Evolutionary conservation across 768 basidiomycete genomes (phyloP).

Genomic region (Chalciporus piperatus): DNA sequence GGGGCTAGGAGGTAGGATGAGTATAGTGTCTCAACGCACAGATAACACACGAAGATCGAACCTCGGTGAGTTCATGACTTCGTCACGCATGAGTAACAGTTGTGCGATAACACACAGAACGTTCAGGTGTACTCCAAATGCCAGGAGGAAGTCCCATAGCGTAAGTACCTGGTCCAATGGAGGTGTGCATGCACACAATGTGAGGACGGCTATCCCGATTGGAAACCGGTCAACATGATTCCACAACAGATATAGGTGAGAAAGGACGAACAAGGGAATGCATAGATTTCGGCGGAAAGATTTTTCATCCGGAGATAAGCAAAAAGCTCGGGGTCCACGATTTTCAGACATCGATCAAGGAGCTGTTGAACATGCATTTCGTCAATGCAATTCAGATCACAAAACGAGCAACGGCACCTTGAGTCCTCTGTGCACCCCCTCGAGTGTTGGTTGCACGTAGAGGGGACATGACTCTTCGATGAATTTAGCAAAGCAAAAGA

Average conservation of each 20-base stretch:
- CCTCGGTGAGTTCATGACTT: constrained; percentile 87
- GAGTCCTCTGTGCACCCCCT: constrained; percentile 92
- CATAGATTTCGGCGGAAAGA: constrained; percentile 93
- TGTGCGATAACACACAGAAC: constrained; percentile 97
- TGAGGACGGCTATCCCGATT: constrained; percentile 74
- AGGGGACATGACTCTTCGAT: constrained; percentile 93
- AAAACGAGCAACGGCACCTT: constrained; percentile 54
- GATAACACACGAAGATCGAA: constrained; percentile 33
- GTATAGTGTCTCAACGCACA: not conserved
- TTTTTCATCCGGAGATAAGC: constrained; percentile 83
- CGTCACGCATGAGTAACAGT: constrained; percentile 82
- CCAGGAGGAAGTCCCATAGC: constrained; percentile 96
- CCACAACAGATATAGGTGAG: not conserved
- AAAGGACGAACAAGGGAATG: constrained; percentile 81
- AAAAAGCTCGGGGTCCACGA: constrained; percentile 87
- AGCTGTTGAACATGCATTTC: constrained; percentile 49
- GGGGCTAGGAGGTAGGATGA: constrained; percentile 52
- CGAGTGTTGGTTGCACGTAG: constrained; percentile 95
- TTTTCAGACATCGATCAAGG: constrained; percentile 86
- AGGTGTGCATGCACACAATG: constrained; percentile 94
- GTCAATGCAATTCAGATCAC: not conserved
- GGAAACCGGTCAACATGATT: too few species aligned
- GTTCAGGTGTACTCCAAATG: constrained; percentile 95
- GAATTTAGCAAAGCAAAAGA: constrained; percentile 94
- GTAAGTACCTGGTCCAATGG: constrained; percentile 92